Evolutionary conservation across 352 stramenopile genomes (phyloP).

Genomic region (Phytophthora multivora): DNA sequence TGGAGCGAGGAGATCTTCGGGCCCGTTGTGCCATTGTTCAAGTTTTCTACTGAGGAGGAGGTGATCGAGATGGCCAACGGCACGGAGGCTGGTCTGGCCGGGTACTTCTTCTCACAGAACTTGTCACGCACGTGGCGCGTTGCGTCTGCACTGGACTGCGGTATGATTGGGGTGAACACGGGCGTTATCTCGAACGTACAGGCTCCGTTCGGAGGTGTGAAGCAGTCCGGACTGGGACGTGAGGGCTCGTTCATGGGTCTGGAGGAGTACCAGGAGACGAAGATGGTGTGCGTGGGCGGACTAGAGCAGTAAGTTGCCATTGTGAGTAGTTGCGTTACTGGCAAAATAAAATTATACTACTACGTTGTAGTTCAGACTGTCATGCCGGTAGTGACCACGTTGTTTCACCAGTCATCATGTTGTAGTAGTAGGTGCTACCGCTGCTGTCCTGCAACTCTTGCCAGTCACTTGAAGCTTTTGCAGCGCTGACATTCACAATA

Average conservation of each 20-base stretch:
- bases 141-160: conserved; percentile 86
- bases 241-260: conserved; percentile 91
- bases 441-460: conserved; percentile 26
- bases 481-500: not conserved
- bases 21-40: conserved; percentile 92
- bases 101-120: conserved; percentile 95
- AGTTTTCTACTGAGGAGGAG: conserved; percentile 95
- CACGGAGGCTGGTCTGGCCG: conserved; percentile 90
- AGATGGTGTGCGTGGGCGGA: conserved; percentile 92
- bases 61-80: conserved; percentile 95
- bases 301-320: conserved; percentile 37
- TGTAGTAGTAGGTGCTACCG: conserved; percentile 51
- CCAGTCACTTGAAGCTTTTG: conserved; percentile 14
- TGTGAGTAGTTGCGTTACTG: conserved; percentile 8
- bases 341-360: conserved; percentile 29
- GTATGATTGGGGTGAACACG: conserved; percentile 96
- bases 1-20: conserved; percentile 97
- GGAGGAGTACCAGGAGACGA: conserved; percentile 97
- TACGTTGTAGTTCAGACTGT: not conserved
- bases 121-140: conserved; percentile 90
- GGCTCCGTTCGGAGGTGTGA: conserved; percentile 90
- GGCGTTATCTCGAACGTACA: conserved; percentile 86
- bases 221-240: conserved; percentile 88
- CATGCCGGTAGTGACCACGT: conserved; percentile 29
- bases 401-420: conserved; percentile 40